These are phyloP conservation scores for Schoenoplectus triqueter DNA, from an alignment of 202 grass and related monocot species.

Conservation along the genomic window DNA sequence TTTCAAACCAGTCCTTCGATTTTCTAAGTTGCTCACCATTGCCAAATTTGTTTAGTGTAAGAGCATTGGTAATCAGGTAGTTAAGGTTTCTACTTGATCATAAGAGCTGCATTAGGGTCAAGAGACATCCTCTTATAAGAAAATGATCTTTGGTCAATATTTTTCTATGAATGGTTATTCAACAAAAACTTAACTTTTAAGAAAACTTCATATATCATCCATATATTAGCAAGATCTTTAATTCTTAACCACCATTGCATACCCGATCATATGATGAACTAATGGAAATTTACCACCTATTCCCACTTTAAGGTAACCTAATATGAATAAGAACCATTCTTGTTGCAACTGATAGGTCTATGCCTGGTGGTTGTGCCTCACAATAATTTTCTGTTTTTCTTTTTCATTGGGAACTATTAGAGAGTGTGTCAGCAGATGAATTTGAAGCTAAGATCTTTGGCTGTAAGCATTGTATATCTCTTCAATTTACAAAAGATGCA, in stretches of 20 bases:
- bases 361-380: conserved; percentile 12
- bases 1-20: neutral
- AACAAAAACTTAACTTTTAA: too few species aligned
- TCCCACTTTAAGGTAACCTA: conserved; percentile 52
- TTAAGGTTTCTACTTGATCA: neutral
- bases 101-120: conserved; percentile 3
- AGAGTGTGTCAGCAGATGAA: conserved; percentile 84
- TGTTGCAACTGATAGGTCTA: conserved; percentile 25
- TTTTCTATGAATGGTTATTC: neutral
- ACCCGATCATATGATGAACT: neutral
- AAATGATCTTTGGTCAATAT: conserved; percentile 9
- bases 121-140: neutral
- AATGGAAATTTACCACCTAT: conserved; percentile 6
- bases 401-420: conserved; percentile 60
- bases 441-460: conserved; percentile 75
- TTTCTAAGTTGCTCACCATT: neutral
- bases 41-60: conserved; percentile 18
- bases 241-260: neutral
- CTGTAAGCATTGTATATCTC: conserved; percentile 63
- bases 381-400: conserved; percentile 37
- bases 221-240: neutral
- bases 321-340: conserved; percentile 16
- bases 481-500: conserved; percentile 40
- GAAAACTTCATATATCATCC: neutral
- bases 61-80: neutral